phyloP scores from a whole-genome alignment of 2,329 filamentous ascomycete species.

The Cercospora janseana region DNA sequence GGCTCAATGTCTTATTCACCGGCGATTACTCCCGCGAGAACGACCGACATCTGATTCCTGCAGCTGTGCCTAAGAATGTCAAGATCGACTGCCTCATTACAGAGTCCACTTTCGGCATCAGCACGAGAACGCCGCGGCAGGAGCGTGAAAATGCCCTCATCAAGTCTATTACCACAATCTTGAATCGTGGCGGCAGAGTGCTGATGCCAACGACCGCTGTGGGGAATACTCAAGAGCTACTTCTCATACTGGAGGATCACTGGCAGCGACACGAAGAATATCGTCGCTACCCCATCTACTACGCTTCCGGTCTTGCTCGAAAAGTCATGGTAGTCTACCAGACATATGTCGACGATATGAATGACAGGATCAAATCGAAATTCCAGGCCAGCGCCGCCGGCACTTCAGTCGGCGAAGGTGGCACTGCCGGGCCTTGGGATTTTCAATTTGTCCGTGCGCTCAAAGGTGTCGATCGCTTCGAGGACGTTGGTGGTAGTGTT shows the following conservation, averaged over 20 bases:
- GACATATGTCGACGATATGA: constrained; percentile 97
- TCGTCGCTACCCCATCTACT: constrained; percentile 93
- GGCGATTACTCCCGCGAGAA: constrained; percentile 96
- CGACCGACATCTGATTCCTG: constrained; percentile 91
- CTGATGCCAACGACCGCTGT: constrained; percentile 95
- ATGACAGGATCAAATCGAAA: constrained; percentile 96
- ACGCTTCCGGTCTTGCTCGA: constrained; percentile 88
- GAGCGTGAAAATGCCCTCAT: constrained; percentile 92
- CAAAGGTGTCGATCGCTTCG: constrained; percentile 90
- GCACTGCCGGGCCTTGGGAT: constrained; percentile 80
- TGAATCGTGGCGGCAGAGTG: constrained; percentile 88
- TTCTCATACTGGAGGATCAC: constrained; percentile 94
- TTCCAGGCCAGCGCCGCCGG: constrained; percentile 80
- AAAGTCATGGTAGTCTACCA: constrained; percentile 99
- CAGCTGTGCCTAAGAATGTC: constrained; percentile 80
- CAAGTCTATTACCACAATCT: constrained; percentile 87
- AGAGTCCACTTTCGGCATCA: constrained; percentile 95
- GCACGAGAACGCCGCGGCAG: constrained; percentile 83
- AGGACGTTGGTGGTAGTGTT: constrained; percentile 91
- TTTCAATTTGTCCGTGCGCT: constrained; percentile 91
- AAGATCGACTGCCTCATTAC: constrained; percentile 97
- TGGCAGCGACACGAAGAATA: constrained; percentile 87
- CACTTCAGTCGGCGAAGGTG: constrained; percentile 72
- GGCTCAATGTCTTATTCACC: constrained; percentile 94
- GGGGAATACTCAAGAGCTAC: constrained; percentile 86